phyloP scores from a whole-genome alignment of 2,329 filamentous ascomycete species.

The Massarina eburnea region DNA sequence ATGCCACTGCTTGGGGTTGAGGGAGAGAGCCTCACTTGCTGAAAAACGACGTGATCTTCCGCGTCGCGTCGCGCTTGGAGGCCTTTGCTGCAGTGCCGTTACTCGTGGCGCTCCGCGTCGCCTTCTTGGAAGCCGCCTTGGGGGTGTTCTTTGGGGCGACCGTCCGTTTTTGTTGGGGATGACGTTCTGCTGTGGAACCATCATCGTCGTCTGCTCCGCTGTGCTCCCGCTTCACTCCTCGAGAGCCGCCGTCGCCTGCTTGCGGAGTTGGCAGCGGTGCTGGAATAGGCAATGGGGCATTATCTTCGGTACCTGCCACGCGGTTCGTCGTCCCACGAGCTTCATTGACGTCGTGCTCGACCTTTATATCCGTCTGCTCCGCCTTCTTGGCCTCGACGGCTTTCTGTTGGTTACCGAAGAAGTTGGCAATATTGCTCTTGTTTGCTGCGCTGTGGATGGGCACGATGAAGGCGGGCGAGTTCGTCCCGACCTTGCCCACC shows the following conservation, averaged over 20 bases:
- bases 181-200: constrained; percentile 31
- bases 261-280: constrained; percentile 7
- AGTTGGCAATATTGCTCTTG: constrained; percentile 91
- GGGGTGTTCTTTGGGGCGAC: constrained; percentile 25
- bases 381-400: constrained; percentile 24
- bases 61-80: constrained; percentile 52
- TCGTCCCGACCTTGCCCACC: constrained; percentile 92
- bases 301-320: constrained; percentile 51
- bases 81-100: constrained; percentile 53
- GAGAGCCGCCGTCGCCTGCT: constrained; percentile 12
- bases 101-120: constrained; percentile 57
- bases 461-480: constrained; percentile 79
- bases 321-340: constrained; percentile 47
- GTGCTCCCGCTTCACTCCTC: constrained; percentile 54
- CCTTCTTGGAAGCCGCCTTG: constrained; percentile 42
- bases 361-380: constrained; percentile 29
- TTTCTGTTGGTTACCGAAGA: constrained; percentile 68
- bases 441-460: constrained; percentile 84
- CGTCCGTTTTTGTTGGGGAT: constrained; percentile 44
- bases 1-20: constrained; percentile 6
- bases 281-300: constrained; percentile 53
- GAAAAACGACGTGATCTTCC: constrained; percentile 62
- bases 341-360: constrained; percentile 45
- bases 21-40: constrained; percentile 41
- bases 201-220: constrained; percentile 37